Evolutionary conservation across 2,329 filamentous ascomycete species (phyloP), one percentile per base, ranked within the genome.

Genomic region (Paracoccidioides brasiliensis): DNA sequence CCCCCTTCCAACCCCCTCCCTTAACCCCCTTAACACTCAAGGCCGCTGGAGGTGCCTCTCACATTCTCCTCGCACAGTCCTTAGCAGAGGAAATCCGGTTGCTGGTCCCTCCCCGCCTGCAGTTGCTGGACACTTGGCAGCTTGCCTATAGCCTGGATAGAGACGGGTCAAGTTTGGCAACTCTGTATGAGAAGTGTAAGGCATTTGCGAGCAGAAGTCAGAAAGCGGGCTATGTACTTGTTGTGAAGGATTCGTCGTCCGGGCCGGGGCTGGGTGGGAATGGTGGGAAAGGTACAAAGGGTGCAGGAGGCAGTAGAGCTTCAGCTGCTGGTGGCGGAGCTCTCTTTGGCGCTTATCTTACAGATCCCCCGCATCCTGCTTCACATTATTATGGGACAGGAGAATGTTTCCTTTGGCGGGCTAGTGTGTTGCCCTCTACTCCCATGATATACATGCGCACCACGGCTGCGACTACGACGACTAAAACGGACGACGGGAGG

Each of bases 341-440:
- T 33, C 45, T 89, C 44, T 98, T 98, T 68, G 93, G 93, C 66
- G 90, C 90, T 54, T 97, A 97, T 70, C 81, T 97, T 54, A 94
- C 89, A 53, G 91, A 98, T 68, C 78, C 86, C 52, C 90, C 91
- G 9, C 87, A 86, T 63, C 88, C 89, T 0, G 77, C 82, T 1
- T 74, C 88, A 2, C 86, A 90, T 60, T 98, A 95, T 76, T 98
- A 88, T 70, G 93, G 93, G 64, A 96, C 89, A 10, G 93, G 93
- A 64, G 93, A 98, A 71, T 97, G 91, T 72, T 98, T 94, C 70
- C 80, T 94, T 60, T 94, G 88, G 88, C 82, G 86, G 50, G 85
- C 87, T 0, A 82, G 83, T 46, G 72, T 85, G 3, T 75, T 90
- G 38, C 76, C 82, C 1, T 72, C 81, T 0, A 65, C 75, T 7